Base-by-base conservation (phyloP, 345 rosid species). In the Nasturtium officinale region DNA sequence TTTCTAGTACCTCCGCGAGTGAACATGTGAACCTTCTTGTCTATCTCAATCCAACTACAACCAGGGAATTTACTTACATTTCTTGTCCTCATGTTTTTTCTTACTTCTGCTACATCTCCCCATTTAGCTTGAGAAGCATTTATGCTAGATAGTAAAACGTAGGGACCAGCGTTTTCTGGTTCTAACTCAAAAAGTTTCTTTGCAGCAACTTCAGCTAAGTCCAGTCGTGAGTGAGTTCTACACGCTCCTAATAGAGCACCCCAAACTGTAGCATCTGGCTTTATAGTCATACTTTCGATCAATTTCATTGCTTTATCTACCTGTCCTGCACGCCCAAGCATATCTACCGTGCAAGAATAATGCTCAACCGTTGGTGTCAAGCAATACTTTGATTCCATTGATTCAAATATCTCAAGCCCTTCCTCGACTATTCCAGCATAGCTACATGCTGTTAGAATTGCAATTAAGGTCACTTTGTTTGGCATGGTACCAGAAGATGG, bases 181-280 rank as follows among this genome's bases (percentile, higher is more conserved):
- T 92, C 92, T 7, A 88, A 72, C 78, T 73, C 74, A 12, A 82
- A 47, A 54, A 90, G 91, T 76, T 83, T 88, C 80, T 78, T 82
- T 17, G 88, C 94, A 3, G 90, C 94, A 65, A 87, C 78, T 82
- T 88, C 90, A 13, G 96, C 96, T 70, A 92, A 70, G 77, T 87
- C 94, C 29, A 83, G 71, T 37, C 80, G 87, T 67, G 57, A 73
- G 75, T 90, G 90, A 71, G 76, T 87, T 81, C 83, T 81, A 79
- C 98, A 92, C 2, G 90, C 92, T 65, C 95, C 94, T 25, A 92
- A 78, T 53, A 92, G 61, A 68, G 96, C 79, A 30, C 96, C 92
- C 98, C 96, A 90, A 66, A 89, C 82, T 16, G 82, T 73, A 77
- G 92, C 94, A 85, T 91, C 94, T 73, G 92, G 84, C 77, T 91